Percentiles rank a stretch among this genome's conserved stretches.
phyloP scores from a whole-genome alignment of 2,329 filamentous ascomycete species.

The Paramyrothecium roridum region DNA sequence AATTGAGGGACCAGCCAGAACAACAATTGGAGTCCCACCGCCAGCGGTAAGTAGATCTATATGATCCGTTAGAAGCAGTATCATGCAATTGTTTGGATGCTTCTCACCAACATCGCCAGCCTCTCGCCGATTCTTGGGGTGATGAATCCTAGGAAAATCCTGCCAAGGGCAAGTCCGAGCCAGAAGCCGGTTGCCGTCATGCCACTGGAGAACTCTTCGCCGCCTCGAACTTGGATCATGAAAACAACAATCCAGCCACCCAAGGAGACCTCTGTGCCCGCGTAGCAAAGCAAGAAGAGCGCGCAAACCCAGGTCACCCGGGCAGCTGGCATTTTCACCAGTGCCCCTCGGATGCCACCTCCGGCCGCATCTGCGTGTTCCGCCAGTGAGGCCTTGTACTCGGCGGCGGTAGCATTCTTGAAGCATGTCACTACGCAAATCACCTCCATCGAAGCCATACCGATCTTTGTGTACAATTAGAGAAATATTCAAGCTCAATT shows the following conservation, averaged over 20 bases:
- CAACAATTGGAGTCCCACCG: slow-evolving; percentile 64
- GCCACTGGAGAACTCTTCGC: slow-evolving; percentile 67
- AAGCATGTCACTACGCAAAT: slow-evolving; percentile 52
- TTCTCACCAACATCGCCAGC: slow-evolving; percentile 45
- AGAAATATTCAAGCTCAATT: background rate
- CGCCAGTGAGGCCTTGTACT: slow-evolving; percentile 41
- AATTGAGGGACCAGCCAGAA: slow-evolving; percentile 83
- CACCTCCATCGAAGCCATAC: slow-evolving; percentile 53
- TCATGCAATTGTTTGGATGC: background rate
- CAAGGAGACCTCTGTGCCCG: slow-evolving; percentile 73
- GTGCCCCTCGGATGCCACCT: background rate
- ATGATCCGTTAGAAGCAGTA: background rate
- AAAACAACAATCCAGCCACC: slow-evolving; percentile 81
- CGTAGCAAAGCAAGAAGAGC: slow-evolving; percentile 73
- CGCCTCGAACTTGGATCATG: slow-evolving; percentile 75
- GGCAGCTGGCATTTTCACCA: slow-evolving; percentile 4
- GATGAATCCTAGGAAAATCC: slow-evolving; percentile 71
- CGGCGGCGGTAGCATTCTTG: slow-evolving; percentile 57
- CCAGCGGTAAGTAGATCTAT: slow-evolving; percentile 55
- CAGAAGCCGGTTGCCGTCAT: slow-evolving; percentile 80
- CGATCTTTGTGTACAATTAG: slow-evolving; percentile 27
- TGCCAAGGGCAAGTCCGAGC: slow-evolving; percentile 74
- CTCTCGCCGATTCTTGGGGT: slow-evolving; percentile 74
- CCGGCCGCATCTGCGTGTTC: background rate
- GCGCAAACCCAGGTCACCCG: slow-evolving; percentile 70